Evolutionary conservation across 306 rosid genomes (phyloP).

Genomic region (Senna tora): DNA sequence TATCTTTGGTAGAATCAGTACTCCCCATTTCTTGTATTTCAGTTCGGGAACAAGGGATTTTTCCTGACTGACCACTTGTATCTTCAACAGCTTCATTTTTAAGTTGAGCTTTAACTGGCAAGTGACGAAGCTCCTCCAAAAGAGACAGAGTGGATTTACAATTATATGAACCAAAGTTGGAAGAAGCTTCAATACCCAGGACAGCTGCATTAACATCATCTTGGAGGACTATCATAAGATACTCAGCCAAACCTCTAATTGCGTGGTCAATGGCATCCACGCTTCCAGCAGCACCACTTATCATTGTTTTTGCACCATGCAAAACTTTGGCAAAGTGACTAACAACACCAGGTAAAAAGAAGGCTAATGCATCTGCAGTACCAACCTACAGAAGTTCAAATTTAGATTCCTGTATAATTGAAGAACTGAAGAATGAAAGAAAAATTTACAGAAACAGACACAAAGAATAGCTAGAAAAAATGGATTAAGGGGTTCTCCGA

Average conservation of each 20-base stretch:
- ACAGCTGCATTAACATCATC: slow-evolving; percentile 65
- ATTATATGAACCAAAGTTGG: slow-evolving; percentile 40
- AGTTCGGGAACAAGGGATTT: slow-evolving; percentile 36
- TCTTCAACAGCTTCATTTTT: slow-evolving; percentile 49
- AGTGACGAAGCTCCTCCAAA: slow-evolving; percentile 77
- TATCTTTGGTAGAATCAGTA: slow-evolving; percentile 45
- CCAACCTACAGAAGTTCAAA: slow-evolving; percentile 63
- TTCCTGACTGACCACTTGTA: slow-evolving; percentile 44
- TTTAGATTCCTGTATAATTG: slow-evolving; percentile 23
- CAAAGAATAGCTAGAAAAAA: slow-evolving; percentile 8
- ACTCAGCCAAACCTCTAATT: slow-evolving; percentile 83
- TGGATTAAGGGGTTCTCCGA: not conserved
- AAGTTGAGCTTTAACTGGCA: slow-evolving; percentile 58
- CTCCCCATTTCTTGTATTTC: slow-evolving; percentile 49
- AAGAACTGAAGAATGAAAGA: slow-evolving; percentile 10
- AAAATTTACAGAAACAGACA: not conserved
- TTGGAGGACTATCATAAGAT: slow-evolving; percentile 81
- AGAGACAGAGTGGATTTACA: slow-evolving; percentile 53
- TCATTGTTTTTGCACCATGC: slow-evolving; percentile 70
- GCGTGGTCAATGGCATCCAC: slow-evolving; percentile 78
- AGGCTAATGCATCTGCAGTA: slow-evolving; percentile 87
- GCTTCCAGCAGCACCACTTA: slow-evolving; percentile 92
- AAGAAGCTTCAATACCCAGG: slow-evolving; percentile 48
- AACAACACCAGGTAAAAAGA: slow-evolving; percentile 93
- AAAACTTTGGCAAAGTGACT: slow-evolving; percentile 85